Base-by-base conservation (phyloP, 2,329 filamentous ascomycete species). In the Phialemonium atrogriseum region DNA sequence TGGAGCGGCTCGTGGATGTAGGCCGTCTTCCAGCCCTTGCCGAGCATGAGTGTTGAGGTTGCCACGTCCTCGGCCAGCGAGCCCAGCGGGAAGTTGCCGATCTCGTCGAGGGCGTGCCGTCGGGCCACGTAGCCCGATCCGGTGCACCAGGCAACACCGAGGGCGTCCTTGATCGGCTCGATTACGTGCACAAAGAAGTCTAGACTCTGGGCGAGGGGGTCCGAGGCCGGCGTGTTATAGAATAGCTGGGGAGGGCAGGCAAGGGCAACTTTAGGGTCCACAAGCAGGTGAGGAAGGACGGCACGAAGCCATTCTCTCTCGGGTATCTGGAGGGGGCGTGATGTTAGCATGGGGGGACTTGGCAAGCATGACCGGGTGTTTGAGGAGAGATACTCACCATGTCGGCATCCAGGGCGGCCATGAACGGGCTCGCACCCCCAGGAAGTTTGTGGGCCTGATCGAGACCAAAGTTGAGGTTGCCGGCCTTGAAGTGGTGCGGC, bases 401-500 rank as follows among this genome's bases (percentile, higher is more conserved):
- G 47, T 81, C 77, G 13, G 75, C 76, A 46, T 81, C 77, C 20
- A 81, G 56, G 23, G 70, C 70, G n/a, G 73, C 75, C 47, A 79
- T 70, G 49, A 63, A 78, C 43, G 70, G 60, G 24, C 62, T 60
- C n/a, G 68, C 59, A 15, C 72, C 72, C 12, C 69, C 70, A 2
- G 69, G 67, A 19, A 77, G 52, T n/a, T 53, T 46, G 11, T 59
- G 57, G 5, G 65, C 59, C 33, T 64, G 59, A 11, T 73, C 65
- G 13, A 74, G 51, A 20, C 70, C 76, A 34, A 73, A 70, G 52
- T 77, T 79, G 32, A 80, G 56, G 46, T 80, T 80, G 30, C 75
- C 74, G 2, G 75, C 73, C 57, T 80, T 80, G 60, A 73, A 78
- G 46, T 74, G 68, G 42, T 72, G 62, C 2, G 66, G 64, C 20